Base-by-base conservation (phyloP, 306 rosid species). In the Dalbergia cochinchinensis region DNA sequence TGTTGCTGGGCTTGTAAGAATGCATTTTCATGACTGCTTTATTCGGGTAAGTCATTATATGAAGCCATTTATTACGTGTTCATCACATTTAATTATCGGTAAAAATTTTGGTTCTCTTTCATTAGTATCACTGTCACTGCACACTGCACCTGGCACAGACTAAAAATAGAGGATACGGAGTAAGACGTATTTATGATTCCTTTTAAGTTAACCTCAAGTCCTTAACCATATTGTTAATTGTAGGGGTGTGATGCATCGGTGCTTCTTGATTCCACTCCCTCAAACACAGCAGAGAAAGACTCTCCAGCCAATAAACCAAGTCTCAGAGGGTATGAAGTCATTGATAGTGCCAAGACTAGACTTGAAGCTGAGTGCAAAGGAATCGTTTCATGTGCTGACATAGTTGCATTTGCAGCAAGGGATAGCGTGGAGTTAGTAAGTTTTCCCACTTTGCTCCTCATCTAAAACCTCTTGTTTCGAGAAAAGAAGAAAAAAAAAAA, bases 1-100 rank as follows among this genome's bases (percentile, higher is more conserved):
- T 73, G 94, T 90, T 80, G 89, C 96, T 61, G 94, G 91, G 59
- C 92, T 92, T 70, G 77, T 92, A 33, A 85, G 97, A 85, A 79
- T 91, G 91, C 97, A 91, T 85, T 90, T 92, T 58, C 96, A 92
- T 71, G 96, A 92, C 75, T 92, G 96, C 84, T 89, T 91, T 79
- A 89, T 89, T 47, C 86, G 94, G 74, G 96, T 90, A 85, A 82
- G 97, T 63, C 63, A 31, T 78, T 50, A 62, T 60, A n/a, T 47
- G 34, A 69, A 74, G 67, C 47, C 54, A 68, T 54, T 71, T 48
- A 14, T 35, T 74, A 33, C 8, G 34, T 41, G 35, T 44, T 14
- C 45, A 48, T 71, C 8, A 7, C 63, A 39, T 45, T 54, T 39
- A 39, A 0, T 78, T 58, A 31, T 10, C 5, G 31, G 68, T 78